phyloP scores from a whole-genome alignment of 352 stramenopile species.

The Globisporangium okanoganense region DNA sequence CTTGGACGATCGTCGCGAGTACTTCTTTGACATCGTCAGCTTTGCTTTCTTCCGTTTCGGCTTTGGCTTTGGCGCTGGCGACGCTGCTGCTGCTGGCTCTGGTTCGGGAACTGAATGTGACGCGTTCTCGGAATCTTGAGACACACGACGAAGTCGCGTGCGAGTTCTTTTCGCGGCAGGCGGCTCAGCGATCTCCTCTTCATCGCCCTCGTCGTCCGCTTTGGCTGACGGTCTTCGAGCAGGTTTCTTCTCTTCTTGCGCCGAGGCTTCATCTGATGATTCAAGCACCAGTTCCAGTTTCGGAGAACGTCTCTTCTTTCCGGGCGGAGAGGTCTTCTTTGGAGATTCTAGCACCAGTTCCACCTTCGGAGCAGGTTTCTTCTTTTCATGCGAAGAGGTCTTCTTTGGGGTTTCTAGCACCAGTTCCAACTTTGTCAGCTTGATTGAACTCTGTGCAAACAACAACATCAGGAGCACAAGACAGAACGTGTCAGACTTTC shows the following conservation, averaged over 20 bases:
- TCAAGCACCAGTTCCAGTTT: neutral
- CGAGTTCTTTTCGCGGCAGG: constrained; percentile 3
- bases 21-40: constrained; percentile 8
- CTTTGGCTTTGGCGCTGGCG: constrained; percentile 1
- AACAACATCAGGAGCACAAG: neutral
- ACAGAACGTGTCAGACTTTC: neutral
- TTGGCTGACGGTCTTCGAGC: neutral
- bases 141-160: constrained; percentile 2
- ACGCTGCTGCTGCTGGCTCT: neutral
- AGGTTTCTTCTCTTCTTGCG: constrained; percentile 1
- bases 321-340: neutral
- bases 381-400: constrained; percentile 7
- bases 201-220: neutral
- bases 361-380: constrained; percentile 1
- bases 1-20: constrained; percentile 9
- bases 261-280: neutral
- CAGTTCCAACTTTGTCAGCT: constrained; percentile 11
- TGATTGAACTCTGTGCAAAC: constrained; percentile 5
- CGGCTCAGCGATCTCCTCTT: neutral
- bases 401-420: neutral
- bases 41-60: constrained; percentile 10
- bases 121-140: neutral
- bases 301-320: constrained; percentile 4
- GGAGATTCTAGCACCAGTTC: neutral
- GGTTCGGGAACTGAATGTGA: neutral